phyloP scores from a whole-genome alignment of 768 basidiomycete species.

The Postia placenta region DNA sequence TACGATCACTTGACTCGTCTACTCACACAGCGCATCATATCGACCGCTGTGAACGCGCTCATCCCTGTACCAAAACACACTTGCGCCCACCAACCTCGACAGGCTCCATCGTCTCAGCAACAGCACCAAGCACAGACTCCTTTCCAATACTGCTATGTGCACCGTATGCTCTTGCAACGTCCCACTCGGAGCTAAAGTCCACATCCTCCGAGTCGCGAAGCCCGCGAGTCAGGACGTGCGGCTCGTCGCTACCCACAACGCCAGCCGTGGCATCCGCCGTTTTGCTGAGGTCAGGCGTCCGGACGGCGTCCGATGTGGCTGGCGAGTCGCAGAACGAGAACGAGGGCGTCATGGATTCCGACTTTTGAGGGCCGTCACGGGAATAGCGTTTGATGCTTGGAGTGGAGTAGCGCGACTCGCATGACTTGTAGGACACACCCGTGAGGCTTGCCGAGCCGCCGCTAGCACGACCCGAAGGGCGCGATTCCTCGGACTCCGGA shows the following conservation, averaged over 20 bases:
- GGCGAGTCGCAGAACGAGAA: background rate
- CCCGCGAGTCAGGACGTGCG: conserved; percentile 2
- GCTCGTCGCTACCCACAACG: background rate
- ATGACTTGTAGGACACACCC: conserved; percentile 22
- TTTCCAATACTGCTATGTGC: conserved; percentile 7
- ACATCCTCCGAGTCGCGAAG: background rate
- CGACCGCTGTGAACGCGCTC: too few species aligned
- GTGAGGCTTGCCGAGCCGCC: conserved; percentile 19
- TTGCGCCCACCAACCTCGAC: conserved; percentile 19
- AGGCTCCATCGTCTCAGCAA: conserved; percentile 6
- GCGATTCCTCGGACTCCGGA: background rate
- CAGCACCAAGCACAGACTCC: background rate
- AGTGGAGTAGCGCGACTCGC: conserved; percentile 22
- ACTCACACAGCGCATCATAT: too few species aligned
- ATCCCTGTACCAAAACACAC: conserved; percentile 17
- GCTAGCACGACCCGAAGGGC: conserved; percentile 11
- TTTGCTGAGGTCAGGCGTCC: background rate
- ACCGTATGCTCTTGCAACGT: conserved; percentile 18
- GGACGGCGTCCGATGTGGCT: background rate
- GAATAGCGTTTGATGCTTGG: conserved; percentile 9
- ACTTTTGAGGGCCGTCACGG: background rate
- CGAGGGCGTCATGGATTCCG: conserved; percentile 6
- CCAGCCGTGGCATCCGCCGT: background rate
- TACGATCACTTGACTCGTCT: too few species aligned
- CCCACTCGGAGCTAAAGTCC: conserved; percentile 13